Percentiles rank a stretch among this genome's conserved stretches.
Evolutionary conservation across 192 early-diverging fungal genomes (phyloP).

Genomic region (Coemansia sp.): DNA sequence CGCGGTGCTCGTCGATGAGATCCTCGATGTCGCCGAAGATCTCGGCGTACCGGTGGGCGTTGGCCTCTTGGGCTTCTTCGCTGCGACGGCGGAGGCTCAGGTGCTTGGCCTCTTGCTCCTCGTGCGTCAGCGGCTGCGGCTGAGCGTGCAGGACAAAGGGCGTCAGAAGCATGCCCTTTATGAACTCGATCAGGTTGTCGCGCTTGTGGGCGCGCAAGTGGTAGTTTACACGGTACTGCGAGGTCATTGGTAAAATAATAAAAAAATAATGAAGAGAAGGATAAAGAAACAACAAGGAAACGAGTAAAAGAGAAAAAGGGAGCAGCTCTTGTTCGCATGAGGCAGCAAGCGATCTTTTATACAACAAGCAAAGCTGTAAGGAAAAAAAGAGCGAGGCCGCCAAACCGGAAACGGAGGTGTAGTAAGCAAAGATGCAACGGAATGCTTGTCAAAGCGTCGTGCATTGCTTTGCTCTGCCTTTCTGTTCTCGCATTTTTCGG

Average conservation of each 20-base stretch:
- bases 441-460: too few species aligned
- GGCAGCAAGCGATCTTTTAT: neutral
- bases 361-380: neutral
- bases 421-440: too few species aligned
- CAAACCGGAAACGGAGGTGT: too few species aligned
- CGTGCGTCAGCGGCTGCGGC: conserved; percentile 11
- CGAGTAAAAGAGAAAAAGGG: too few species aligned
- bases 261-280: neutral
- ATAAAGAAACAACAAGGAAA: neutral
- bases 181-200: conserved; percentile 87
- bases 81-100: neutral
- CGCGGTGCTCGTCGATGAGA: conserved; percentile 67
- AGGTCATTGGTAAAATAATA: conserved; percentile 24
- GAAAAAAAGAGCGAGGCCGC: neutral
- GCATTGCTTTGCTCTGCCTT: neutral
- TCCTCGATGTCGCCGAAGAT: conserved; percentile 75
- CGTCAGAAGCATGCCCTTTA: conserved; percentile 81
- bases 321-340: too few species aligned
- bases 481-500: neutral
- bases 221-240: conserved; percentile 54
- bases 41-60: conserved; percentile 72
- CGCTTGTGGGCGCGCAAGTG: conserved; percentile 77
- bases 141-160: conserved; percentile 83
- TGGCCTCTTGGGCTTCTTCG: conserved; percentile 46
- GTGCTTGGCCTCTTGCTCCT: neutral